Evolutionary conservation across 495 filamentous ascomycete genomes (phyloP).

Genomic region (Podospora pseudoanserina): DNA sequence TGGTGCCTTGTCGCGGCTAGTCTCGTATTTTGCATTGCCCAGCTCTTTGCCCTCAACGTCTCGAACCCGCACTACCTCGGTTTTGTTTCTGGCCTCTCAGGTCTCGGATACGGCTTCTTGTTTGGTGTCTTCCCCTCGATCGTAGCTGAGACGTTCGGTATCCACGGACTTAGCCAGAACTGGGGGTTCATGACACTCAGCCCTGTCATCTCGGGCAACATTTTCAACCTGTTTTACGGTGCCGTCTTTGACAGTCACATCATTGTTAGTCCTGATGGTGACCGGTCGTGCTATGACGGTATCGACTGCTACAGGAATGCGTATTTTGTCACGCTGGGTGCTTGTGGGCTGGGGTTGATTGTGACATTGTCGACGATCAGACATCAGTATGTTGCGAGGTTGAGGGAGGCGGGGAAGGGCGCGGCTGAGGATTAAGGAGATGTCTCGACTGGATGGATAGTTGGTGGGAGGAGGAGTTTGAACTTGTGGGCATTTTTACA

Average conservation of each 20-base stretch:
- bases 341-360: conserved; percentile 64
- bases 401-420: conserved; percentile 33
- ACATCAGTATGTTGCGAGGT: conserved; percentile 48
- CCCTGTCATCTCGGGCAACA: conserved; percentile 78
- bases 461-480: not conserved
- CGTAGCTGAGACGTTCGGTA: conserved; percentile 86
- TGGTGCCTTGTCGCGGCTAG: conserved; percentile 84
- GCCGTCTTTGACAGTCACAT: conserved; percentile 76
- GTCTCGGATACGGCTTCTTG: conserved; percentile 87
- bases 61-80: conserved; percentile 74
- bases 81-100: conserved; percentile 76
- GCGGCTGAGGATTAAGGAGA: conserved; percentile 31
- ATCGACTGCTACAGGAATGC: conserved; percentile 75
- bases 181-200: conserved; percentile 93
- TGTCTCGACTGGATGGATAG: not conserved
- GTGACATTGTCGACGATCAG: conserved; percentile 75
- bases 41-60: conserved; percentile 74
- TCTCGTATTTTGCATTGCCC: conserved; percentile 72
- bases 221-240: conserved; percentile 91
- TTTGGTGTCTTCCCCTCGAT: conserved; percentile 95
- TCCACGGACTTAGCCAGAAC: conserved; percentile 81
- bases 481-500: conserved; percentile 2
- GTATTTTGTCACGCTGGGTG: conserved; percentile 77
- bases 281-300: conserved; percentile 73
- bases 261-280: conserved; percentile 60